Conservation (phyloP, 2,329 filamentous ascomycete species). For the Ophiostoma piceae region DNA sequence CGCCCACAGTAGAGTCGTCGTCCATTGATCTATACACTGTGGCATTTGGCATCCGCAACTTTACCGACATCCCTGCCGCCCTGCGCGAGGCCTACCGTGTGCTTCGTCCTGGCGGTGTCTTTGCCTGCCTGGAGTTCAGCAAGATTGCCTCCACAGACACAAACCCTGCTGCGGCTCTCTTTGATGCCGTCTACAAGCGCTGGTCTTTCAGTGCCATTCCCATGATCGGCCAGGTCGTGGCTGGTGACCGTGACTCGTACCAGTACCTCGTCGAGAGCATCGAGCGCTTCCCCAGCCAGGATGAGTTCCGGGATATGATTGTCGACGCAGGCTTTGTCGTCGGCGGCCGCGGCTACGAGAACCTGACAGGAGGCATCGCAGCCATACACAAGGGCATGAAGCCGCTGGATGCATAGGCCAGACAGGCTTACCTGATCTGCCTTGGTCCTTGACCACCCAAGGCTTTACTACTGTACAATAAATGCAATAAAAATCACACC, state of each 20-base stretch:
- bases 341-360: constrained; percentile 77
- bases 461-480: not conserved
- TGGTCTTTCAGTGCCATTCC: constrained; percentile 97
- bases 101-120: constrained; percentile 88
- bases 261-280: constrained; percentile 99
- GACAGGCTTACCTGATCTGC: not conserved
- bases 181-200: constrained; percentile 84
- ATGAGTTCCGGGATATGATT: constrained; percentile 79
- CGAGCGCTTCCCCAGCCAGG: constrained; percentile 82
- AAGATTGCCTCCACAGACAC: constrained; percentile 53
- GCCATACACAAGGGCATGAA: constrained; percentile 97
- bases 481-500: not conserved
- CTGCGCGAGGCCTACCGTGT: constrained; percentile 80
- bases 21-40: constrained; percentile 95
- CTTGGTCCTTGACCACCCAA: not conserved
- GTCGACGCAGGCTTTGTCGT: constrained; percentile 77
- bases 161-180: constrained; percentile 58
- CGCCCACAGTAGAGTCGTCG: constrained; percentile 54
- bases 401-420: constrained; percentile 43
- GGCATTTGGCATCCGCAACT: constrained; percentile 95
- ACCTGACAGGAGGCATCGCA: constrained; percentile 86
- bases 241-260: constrained; percentile 90
- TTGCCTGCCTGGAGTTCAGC: constrained; percentile 93
- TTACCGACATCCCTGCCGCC: constrained; percentile 82
- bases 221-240: constrained; percentile 89